Conservation (phyloP, 202 grass and related monocot genomes). For the Musa balbisiana region DNA sequence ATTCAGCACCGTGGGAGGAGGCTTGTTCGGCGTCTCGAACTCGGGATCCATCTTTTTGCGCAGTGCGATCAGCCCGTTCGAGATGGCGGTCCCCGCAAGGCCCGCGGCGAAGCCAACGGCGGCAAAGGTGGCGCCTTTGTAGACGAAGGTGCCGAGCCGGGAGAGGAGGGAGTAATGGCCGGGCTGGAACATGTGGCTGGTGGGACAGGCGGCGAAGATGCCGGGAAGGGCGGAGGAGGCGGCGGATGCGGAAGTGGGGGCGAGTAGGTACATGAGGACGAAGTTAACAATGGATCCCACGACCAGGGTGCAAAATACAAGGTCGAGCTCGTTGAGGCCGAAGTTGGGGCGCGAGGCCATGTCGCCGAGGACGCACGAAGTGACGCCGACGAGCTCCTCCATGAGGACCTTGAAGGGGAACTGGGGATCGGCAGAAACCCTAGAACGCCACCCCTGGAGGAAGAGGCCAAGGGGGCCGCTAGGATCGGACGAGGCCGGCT, state of each 20-base stretch:
- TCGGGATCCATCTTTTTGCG: constrained; percentile 74
- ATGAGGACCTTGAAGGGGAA: constrained; percentile 98
- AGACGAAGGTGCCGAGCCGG: constrained; percentile 56
- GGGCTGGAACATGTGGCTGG: constrained; percentile 87
- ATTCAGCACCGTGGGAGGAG: constrained; percentile 83
- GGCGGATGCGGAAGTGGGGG: constrained; percentile 43
- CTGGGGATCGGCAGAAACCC: constrained; percentile 75
- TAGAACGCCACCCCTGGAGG: constrained; percentile 67
- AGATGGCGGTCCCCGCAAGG: constrained; percentile 62
- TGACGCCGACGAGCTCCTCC: constrained; percentile 89
- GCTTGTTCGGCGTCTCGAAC: constrained; percentile 83
- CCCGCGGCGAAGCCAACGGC: constrained; percentile 69
- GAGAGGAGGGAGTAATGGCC: constrained; percentile 60
- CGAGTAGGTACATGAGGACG: constrained; percentile 95
- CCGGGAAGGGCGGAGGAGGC: constrained; percentile 36
- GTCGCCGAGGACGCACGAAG: constrained; percentile 74
- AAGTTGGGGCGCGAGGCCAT: constrained; percentile 94
- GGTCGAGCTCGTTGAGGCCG: constrained; percentile 85
- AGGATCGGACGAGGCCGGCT: neutral
- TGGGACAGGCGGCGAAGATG: constrained; percentile 33
- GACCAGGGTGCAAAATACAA: constrained; percentile 94
- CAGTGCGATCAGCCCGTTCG: constrained; percentile 66
- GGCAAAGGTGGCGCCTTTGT: constrained; percentile 81
- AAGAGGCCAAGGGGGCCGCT: constrained; percentile 57
- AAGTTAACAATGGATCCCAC: constrained; percentile 96